A percentile compares a stretch with the other conserved stretches of the same genome.
Conservation (phyloP, 805 yeast genomes). For the Hanseniaspora taiwanica region DNA sequence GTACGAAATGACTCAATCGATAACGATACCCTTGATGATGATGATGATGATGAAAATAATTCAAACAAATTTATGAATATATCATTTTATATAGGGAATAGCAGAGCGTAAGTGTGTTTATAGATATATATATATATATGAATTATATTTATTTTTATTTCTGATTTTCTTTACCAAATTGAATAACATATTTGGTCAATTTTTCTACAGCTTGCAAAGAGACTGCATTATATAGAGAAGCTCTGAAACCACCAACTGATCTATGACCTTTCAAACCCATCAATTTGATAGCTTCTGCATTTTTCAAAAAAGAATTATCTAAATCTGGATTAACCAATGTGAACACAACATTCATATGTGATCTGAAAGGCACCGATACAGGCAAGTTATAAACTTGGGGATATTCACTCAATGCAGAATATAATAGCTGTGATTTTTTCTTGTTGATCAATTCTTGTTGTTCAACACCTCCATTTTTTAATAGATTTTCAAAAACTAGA, state of each 20-base stretch:
- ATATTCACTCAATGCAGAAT: conserved; percentile 49
- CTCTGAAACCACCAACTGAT: conserved; percentile 94
- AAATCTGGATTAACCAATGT: conserved; percentile 49
- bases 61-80: neutral
- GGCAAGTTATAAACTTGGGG: conserved; percentile 56
- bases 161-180: conserved; percentile 39
- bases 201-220: conserved; percentile 42
- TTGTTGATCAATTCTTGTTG: conserved; percentile 44
- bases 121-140: neutral
- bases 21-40: neutral
- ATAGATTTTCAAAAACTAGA: conserved; percentile 53
- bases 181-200: conserved; percentile 42
- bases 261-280: conserved; percentile 90
- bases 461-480: conserved; percentile 59
- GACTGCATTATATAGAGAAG: conserved; percentile 85
- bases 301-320: conserved; percentile 58
- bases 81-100: neutral
- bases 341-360: conserved; percentile 90
- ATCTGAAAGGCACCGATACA: conserved; percentile 52
- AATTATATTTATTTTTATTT: neutral
- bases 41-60: neutral
- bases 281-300: conserved; percentile 46
- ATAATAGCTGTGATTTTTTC: conserved; percentile 50
- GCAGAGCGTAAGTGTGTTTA: too few species aligned
- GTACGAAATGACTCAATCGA: conserved; percentile 32